phyloP scores from a whole-genome alignment of 2,329 filamentous ascomycete species.

The Albophoma yamanashiensis region DNA sequence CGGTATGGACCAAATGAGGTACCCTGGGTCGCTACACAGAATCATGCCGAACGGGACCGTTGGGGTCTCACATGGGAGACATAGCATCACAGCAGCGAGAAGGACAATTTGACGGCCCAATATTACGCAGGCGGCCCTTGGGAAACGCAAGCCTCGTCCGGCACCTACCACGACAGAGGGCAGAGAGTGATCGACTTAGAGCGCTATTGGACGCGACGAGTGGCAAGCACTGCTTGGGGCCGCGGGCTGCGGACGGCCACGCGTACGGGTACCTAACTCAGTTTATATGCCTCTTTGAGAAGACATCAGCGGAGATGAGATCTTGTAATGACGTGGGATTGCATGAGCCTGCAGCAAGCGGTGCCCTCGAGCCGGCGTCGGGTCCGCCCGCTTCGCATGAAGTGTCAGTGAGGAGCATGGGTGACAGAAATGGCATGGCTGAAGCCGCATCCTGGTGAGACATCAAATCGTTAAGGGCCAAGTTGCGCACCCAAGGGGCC shows the following conservation, averaged over 20 bases:
- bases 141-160: not conserved
- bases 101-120: not conserved
- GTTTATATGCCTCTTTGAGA: too few species aligned
- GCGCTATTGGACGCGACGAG: not conserved
- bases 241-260: not conserved
- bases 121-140: not conserved
- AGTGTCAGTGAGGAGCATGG: not conserved
- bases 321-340: not conserved
- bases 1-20: conserved; percentile 51
- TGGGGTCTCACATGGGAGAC: conserved; percentile 29
- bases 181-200: not conserved
- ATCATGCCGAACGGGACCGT: conserved; percentile 53
- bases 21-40: conserved; percentile 65
- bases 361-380: not conserved
- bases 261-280: not conserved
- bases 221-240: not conserved
- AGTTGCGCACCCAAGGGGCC: too few species aligned
- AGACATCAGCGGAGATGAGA: not conserved
- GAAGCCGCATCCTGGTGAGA: not conserved
- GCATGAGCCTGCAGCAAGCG: not conserved
- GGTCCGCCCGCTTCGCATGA: not conserved
- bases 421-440: not conserved
- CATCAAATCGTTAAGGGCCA: not conserved
- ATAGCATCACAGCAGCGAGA: not conserved
- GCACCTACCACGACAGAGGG: too few species aligned